Conservation (phyloP, 2,329 filamentous ascomycete species). For the Pseudogymnoascus sp. region DNA sequence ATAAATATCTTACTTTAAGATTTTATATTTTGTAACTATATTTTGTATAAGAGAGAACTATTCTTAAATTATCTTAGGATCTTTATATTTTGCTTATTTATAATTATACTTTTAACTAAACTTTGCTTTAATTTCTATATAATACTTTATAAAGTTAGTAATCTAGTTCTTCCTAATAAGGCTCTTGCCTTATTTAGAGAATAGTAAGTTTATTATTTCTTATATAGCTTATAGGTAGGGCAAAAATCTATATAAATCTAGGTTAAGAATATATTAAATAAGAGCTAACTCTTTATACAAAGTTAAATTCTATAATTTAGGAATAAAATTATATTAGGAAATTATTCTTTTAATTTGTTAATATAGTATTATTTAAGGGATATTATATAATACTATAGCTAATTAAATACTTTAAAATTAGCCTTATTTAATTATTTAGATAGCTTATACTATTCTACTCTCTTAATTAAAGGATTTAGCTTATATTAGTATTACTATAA, state of each 20-base stretch:
- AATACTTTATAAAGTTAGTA: background rate
- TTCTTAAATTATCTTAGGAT: slow-evolving; percentile 15
- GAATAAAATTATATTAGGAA: background rate
- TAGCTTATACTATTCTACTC: no score
- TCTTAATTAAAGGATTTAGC: no score
- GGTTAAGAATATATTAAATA: background rate
- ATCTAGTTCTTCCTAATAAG: background rate
- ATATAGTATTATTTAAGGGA: no score
- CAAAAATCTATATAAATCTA: background rate
- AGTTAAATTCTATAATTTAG: no score
- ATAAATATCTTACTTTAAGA: slow-evolving; percentile 18
- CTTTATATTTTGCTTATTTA: slow-evolving; percentile 17
- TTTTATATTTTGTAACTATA: slow-evolving; percentile 14
- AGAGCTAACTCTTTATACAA: background rate
- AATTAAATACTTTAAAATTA: background rate
- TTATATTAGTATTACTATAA: no score
- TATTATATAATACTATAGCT: background rate
- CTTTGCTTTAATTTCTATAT: slow-evolving; percentile 13
- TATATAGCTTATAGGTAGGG: background rate
- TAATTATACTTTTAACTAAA: slow-evolving; percentile 18
- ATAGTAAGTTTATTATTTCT: background rate
- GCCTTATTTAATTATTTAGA: no score
- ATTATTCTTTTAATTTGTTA: no score
- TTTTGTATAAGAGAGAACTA: slow-evolving; percentile 15
- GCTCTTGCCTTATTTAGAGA: background rate